Conservation (phyloP, 2,329 filamentous ascomycete species). For the Stemphylium lycopersici region DNA sequence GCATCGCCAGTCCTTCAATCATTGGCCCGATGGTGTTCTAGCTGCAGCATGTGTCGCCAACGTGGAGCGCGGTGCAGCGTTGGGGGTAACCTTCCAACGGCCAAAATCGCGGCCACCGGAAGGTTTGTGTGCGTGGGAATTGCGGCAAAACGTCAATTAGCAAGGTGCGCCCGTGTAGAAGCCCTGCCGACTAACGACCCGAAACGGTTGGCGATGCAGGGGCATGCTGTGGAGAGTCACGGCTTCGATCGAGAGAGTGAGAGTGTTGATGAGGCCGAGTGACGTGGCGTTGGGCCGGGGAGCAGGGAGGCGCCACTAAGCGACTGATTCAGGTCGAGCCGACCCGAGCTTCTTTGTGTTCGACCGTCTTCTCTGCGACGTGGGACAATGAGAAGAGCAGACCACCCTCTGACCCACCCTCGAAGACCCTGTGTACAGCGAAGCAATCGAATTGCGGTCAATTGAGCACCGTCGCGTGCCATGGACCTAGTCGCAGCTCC, state of each 20-base stretch:
- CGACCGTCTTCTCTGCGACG: slow-evolving; percentile 28
- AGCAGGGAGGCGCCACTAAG: slow-evolving; percentile 16
- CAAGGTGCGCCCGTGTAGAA: slow-evolving; percentile 25
- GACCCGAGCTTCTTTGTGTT: slow-evolving; percentile 28
- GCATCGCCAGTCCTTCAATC: slow-evolving; percentile 24
- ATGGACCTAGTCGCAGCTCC: slow-evolving; percentile 9
- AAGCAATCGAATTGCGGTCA: slow-evolving; percentile 17
- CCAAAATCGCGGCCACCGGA: slow-evolving; percentile 20
- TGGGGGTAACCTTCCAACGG: slow-evolving; percentile 28
- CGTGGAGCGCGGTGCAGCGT: slow-evolving; percentile 34
- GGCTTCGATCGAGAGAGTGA: slow-evolving; percentile 23
- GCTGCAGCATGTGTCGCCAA: slow-evolving; percentile 36
- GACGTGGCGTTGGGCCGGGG: slow-evolving; percentile 35
- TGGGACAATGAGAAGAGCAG: slow-evolving; percentile 28
- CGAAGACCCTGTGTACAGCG: slow-evolving; percentile 20
- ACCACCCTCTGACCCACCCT: slow-evolving; percentile 20
- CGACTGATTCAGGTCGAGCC: slow-evolving; percentile 25
- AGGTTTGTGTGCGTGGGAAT: slow-evolving; percentile 29
- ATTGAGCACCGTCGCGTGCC: slow-evolving; percentile 1
- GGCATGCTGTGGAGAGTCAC: slow-evolving; percentile 27
- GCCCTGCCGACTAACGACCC: slow-evolving; percentile 27
- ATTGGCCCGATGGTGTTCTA: slow-evolving; percentile 35
- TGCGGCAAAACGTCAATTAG: slow-evolving; percentile 23
- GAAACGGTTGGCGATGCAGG: slow-evolving; percentile 36
- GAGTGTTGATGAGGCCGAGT: slow-evolving; percentile 35